Base-by-base conservation (phyloP, 1,284 basidiomycete species). In the Dichomitus squalens region DNA sequence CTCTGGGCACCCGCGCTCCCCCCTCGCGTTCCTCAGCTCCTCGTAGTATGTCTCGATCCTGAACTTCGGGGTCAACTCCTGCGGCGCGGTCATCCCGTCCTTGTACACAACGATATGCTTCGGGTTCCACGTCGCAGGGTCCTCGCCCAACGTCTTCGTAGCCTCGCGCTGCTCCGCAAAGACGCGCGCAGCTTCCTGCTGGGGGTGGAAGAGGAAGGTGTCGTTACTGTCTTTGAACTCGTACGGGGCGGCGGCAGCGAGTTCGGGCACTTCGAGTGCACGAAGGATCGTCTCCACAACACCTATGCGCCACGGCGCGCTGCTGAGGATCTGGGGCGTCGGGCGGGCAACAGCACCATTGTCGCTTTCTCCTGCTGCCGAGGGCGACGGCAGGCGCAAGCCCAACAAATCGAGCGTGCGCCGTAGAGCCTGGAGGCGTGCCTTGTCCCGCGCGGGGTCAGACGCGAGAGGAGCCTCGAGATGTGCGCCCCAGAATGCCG, bases 401-500 rank as follows among this genome's bases (percentile, higher is more conserved):
- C 81, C 82, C 6, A 89, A 73, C 0, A 70, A 59, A 2, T 67
- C 52, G 4, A 90, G 70, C 2, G 79, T 76, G 21, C 71, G 67
- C 48, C 78, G 68, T 16, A 90, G 64, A 11, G 86, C 60, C 7
- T 65, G 65, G 39, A 69, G 67, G 9, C 81, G 72, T 5, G 27
- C 44, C 20, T 63, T 57, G 18, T 68, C 67, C 52, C 82, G 35
- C 4, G 36, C 79, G 49, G 76, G 73, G 18, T 70, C 61, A 21
- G 70, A 74, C 72, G 52, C 74, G 67, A 35, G 83, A 67, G 2
- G 86, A 77, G 64, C 84, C 68, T 92, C 92, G 20, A 88, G 76
- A 64, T 85, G 87, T 0, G 84, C 76, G 2, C 81, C 80, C 79
- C 85, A 89, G 6, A 92, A 73, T 1, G 85, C 69, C 0, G 85